These are phyloP conservation scores for Didymella lethalis DNA, from an alignment of 2,329 filamentous ascomycete genomes.

Conservation along the genomic window DNA sequence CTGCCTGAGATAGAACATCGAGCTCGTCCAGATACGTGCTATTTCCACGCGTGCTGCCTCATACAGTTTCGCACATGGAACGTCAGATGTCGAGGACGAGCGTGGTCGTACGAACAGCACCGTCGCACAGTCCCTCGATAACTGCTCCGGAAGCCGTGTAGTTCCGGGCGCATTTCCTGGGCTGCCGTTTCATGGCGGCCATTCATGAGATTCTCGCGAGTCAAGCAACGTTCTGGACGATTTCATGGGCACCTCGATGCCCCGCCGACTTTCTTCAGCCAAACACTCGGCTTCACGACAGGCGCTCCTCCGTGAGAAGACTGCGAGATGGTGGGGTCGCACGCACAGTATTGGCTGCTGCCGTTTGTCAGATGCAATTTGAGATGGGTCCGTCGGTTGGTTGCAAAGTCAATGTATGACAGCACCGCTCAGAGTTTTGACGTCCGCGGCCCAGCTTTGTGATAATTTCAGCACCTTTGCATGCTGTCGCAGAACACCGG, in stretches of 20 bases:
- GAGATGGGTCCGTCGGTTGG: slow-evolving; percentile 4
- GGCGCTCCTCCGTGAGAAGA: slow-evolving; percentile 3
- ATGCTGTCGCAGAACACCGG: not conserved
- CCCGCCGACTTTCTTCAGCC: slow-evolving; percentile 24
- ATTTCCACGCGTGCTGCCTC: slow-evolving; percentile 3
- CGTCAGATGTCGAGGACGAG: slow-evolving; percentile 23
- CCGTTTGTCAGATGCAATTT: slow-evolving; percentile 16
- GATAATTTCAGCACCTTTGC: not conserved
- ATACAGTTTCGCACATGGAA: slow-evolving; percentile 18
- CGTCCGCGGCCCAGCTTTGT: not conserved
- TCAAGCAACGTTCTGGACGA: slow-evolving; percentile 37
- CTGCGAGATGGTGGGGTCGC: slow-evolving; percentile 16
- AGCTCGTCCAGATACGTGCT: not conserved
- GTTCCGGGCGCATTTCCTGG: slow-evolving; percentile 27
- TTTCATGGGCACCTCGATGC: slow-evolving; percentile 20
- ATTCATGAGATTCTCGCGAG: slow-evolving; percentile 28
- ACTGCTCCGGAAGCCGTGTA: slow-evolving; percentile 21
- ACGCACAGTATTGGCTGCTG: slow-evolving; percentile 12
- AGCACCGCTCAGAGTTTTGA: slow-evolving; percentile 5
- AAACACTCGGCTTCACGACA: slow-evolving; percentile 12
- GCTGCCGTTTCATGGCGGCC: slow-evolving; percentile 28
- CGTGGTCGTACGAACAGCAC: slow-evolving; percentile 19
- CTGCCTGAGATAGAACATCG: not conserved
- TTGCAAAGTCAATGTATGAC: slow-evolving; percentile 9
- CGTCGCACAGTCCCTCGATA: slow-evolving; percentile 26